These are phyloP conservation scores for Syzygium aqueum DNA, from an alignment of 345 rosid genomes.

Conservation along the genomic window DNA sequence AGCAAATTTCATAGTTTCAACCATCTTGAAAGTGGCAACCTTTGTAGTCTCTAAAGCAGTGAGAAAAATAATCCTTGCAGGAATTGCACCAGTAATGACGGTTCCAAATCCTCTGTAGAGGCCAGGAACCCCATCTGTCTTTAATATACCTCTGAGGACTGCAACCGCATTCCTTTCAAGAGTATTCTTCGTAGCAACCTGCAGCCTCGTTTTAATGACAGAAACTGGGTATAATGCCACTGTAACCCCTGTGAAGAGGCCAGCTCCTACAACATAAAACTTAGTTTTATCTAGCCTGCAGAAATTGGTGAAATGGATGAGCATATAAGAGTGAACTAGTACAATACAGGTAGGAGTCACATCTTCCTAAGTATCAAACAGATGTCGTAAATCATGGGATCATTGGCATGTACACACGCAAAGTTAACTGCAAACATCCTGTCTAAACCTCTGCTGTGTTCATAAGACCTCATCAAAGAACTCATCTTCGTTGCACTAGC, in stretches of 20 bases:
- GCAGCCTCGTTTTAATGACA: constrained; percentile 87
- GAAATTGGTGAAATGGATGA: constrained; percentile 5
- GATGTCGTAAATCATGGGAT: background rate
- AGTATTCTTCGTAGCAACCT: constrained; percentile 82
- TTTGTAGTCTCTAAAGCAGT: constrained; percentile 90
- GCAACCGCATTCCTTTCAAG: constrained; percentile 71
- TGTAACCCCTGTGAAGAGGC: constrained; percentile 89
- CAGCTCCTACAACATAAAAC: constrained; percentile 91
- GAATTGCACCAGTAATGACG: constrained; percentile 85
- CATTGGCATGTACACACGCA: background rate
- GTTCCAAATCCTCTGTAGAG: constrained; percentile 94
- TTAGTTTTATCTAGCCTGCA: constrained; percentile 90
- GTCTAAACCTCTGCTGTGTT: background rate
- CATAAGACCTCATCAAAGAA: background rate
- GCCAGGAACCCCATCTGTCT: constrained; percentile 87
- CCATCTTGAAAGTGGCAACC: constrained; percentile 60
- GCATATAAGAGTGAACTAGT: background rate
- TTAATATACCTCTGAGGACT: constrained; percentile 61
- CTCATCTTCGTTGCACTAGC: background rate
- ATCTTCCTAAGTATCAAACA: background rate
- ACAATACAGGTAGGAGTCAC: background rate
- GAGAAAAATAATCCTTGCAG: constrained; percentile 81
- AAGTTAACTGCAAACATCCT: background rate
- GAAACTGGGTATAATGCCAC: constrained; percentile 88
- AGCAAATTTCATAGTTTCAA: constrained; percentile 48